Conservation (phyloP, 345 rosid genomes). For the Eucalyptus regnans region DNA sequence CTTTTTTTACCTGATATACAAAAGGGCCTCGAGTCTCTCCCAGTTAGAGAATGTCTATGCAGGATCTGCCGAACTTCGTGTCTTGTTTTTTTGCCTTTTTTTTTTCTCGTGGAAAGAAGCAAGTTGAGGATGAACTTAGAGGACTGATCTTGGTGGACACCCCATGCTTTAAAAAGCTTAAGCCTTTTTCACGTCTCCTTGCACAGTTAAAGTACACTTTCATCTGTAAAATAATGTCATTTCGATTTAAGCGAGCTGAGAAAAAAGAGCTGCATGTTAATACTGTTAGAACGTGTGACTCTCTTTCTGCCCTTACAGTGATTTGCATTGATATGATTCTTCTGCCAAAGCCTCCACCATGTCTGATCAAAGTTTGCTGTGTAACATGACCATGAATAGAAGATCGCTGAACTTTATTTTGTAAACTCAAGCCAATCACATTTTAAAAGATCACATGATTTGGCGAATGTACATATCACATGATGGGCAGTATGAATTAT, state of each 20-base stretch:
- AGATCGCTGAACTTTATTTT: not conserved
- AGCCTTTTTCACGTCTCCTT: not conserved
- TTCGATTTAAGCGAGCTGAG: not conserved
- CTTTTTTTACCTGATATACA: not conserved
- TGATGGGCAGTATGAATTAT: not conserved
- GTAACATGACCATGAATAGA: not conserved
- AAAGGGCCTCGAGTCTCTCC: not conserved
- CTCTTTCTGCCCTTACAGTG: not conserved
- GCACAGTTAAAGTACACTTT: not conserved
- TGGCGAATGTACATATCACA: not conserved
- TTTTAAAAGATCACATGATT: not conserved
- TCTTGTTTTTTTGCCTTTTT: not conserved
- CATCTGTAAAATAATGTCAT: not conserved
- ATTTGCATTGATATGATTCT: not conserved
- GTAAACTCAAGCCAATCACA: not conserved
- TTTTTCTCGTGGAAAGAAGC: not conserved
- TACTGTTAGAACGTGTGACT: not conserved
- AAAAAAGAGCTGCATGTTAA: not conserved
- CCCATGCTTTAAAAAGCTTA: not conserved
- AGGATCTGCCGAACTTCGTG: not conserved
- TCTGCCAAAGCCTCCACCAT: not conserved
- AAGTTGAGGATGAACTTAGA: not conserved
- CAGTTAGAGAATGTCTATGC: constrained; percentile 3
- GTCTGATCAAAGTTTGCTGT: not conserved
- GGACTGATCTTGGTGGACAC: not conserved